Conservation (phyloP, 331 rosid genomes). For the Quercus tomentella region DNA sequence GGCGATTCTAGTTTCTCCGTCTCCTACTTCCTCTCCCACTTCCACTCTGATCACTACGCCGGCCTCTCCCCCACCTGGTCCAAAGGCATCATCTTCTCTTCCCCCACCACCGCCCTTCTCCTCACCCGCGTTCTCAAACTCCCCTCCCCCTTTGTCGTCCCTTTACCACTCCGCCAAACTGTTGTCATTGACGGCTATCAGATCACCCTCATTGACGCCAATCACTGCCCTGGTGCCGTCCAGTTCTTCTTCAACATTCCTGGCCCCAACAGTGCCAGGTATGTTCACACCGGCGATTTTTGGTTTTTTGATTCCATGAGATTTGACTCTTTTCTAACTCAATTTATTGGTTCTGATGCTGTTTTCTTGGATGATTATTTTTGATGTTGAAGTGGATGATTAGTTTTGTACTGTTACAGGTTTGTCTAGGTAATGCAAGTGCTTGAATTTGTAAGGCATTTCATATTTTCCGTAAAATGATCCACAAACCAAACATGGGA, state of each 20-base stretch:
- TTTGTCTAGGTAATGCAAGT: too few relatives aligned
- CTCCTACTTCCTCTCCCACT: slow-evolving; percentile 88
- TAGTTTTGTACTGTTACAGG: too few relatives aligned
- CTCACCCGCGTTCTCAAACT: slow-evolving; percentile 46
- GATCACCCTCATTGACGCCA: slow-evolving; percentile 63
- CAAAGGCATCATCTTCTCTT: slow-evolving; percentile 70
- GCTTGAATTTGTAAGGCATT: too few relatives aligned
- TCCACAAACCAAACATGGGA: too few relatives aligned
- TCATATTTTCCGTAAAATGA: too few relatives aligned
- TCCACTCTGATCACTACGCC: slow-evolving; percentile 87
- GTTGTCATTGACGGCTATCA: slow-evolving; percentile 49
- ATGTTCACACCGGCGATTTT: slow-evolving; percentile 89
- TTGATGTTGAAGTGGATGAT: too few relatives aligned
- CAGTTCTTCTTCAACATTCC: slow-evolving; percentile 68
- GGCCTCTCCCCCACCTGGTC: slow-evolving; percentile 74
- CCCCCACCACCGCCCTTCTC: slow-evolving; percentile 55
- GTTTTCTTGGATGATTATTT: slow-evolving; percentile 76
- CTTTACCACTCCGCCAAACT: slow-evolving; percentile 45
- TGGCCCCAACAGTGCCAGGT: slow-evolving; percentile 35
- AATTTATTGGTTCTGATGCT: slow-evolving; percentile 62
- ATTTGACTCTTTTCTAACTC: slow-evolving; percentile 30
- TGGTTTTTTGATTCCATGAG: slow-evolving; percentile 53
- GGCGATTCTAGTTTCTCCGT: slow-evolving; percentile 37
- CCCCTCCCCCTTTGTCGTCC: slow-evolving; percentile 36
- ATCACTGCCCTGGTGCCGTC: slow-evolving; percentile 90